Percentiles rank a stretch among this genome's conserved stretches.
phyloP scores from a whole-genome alignment of 495 filamentous ascomycete species.

The Aspergillus avenaceus region DNA sequence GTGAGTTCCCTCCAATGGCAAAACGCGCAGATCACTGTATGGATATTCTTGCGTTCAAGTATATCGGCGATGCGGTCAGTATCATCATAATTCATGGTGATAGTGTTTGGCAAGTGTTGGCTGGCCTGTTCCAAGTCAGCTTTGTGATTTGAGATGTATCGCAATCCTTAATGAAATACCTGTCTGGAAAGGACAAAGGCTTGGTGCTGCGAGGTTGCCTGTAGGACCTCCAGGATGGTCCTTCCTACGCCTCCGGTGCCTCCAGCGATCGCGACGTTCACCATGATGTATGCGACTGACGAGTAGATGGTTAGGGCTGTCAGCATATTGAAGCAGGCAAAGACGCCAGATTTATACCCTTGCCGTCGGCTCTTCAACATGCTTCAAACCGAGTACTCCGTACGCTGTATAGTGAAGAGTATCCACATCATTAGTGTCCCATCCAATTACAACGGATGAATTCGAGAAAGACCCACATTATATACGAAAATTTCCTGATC shows the following conservation, averaged over 20 bases:
- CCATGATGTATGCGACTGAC: constrained; percentile 31
- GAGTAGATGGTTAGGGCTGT: no score
- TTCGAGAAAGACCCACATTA: not conserved
- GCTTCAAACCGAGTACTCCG: not conserved
- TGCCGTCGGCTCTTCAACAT: no score
- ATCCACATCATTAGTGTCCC: not conserved
- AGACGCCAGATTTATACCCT: not conserved
- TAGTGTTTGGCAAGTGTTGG: constrained; percentile 9
- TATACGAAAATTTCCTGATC: not conserved
- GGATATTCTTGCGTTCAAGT: constrained; percentile 37
- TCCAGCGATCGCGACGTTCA: constrained; percentile 39
- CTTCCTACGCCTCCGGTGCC: constrained; percentile 40
- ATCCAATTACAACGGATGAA: not conserved
- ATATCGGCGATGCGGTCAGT: constrained; percentile 20
- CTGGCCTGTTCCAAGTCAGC: constrained; percentile 2
- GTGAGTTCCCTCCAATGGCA: constrained; percentile 16
- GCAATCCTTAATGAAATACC: constrained; percentile 11
- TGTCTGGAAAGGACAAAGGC: constrained; percentile 35
- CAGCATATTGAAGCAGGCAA: not conserved
- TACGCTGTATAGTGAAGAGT: not conserved
- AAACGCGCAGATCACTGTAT: constrained; percentile 44
- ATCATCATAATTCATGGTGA: constrained; percentile 33
- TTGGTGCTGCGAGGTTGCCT: constrained; percentile 23
- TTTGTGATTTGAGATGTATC: not conserved
- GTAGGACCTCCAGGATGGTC: constrained; percentile 36